phyloP scores from a whole-genome alignment of 495 filamentous ascomycete genomes.

The Lophiostoma macrostomum region DNA sequence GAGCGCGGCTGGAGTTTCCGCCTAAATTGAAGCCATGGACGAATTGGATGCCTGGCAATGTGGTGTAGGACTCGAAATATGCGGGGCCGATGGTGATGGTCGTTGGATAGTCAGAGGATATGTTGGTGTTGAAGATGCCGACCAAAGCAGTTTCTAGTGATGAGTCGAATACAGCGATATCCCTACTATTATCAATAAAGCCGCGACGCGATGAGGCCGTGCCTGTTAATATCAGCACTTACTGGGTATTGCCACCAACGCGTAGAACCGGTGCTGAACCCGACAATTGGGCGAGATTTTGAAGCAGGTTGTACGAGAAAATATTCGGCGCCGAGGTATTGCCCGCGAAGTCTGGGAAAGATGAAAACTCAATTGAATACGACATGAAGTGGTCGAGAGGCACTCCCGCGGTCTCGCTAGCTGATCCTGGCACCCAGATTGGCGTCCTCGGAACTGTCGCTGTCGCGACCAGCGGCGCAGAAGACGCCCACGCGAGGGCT shows the following conservation, averaged over 20 bases:
- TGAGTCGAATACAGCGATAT: constrained; percentile 60
- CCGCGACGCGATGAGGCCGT: constrained; percentile 8
- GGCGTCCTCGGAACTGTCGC: no score
- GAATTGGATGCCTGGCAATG: constrained; percentile 57
- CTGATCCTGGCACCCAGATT: no score
- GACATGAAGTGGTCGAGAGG: constrained; percentile 55
- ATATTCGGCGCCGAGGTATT: constrained; percentile 50
- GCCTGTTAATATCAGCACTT: constrained; percentile 20
- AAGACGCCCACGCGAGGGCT: no score
- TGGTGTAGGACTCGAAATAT: constrained; percentile 64
- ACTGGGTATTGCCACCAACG: constrained; percentile 60
- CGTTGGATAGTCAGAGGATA: constrained; percentile 59
- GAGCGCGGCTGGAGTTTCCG: constrained; percentile 51
- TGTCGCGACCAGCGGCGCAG: no score
- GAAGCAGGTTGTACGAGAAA: constrained; percentile 56
- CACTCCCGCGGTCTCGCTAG: no score
- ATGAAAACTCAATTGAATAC: constrained; percentile 60
- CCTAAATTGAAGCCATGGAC: constrained; percentile 64
- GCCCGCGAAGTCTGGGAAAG: constrained; percentile 62
- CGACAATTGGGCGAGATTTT: constrained; percentile 48
- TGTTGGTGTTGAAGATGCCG: constrained; percentile 50
- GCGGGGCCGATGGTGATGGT: constrained; percentile 59
- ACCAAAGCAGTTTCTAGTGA: constrained; percentile 52
- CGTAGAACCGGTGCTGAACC: constrained; percentile 58
- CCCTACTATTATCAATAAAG: constrained; percentile 31